A percentile compares a stretch with the other conserved stretches of the same genome.
phyloP scores from a whole-genome alignment of 495 filamentous ascomycete genomes.

The Rusavskia elegans region DNA sequence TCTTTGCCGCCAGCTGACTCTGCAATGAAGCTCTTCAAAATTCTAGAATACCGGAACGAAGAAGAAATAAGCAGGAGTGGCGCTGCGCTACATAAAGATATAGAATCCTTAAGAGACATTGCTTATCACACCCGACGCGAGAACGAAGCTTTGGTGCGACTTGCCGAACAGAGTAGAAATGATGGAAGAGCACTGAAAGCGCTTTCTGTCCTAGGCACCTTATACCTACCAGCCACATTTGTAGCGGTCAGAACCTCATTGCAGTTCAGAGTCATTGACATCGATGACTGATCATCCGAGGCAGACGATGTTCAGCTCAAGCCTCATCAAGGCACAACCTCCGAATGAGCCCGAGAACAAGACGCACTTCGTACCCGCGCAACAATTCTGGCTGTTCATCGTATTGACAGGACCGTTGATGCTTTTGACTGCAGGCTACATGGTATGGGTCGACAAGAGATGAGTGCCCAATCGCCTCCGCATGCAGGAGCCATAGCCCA shows the following conservation, averaged over 20 bases:
- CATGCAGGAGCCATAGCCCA: too few relatives aligned
- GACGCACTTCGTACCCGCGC: conserved; percentile 2
- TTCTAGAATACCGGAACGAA: conserved; percentile 5
- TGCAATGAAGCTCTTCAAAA: conserved; percentile 4
- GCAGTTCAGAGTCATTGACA: not conserved
- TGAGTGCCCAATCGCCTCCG: not conserved
- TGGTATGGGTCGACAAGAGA: conserved; percentile 4
- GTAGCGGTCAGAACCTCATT: not conserved
- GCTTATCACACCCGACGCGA: conserved; percentile 1
- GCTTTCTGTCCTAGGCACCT: conserved; percentile 1
- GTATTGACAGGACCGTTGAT: conserved; percentile 5
- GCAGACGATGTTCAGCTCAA: conserved; percentile 8
- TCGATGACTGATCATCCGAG: not conserved
- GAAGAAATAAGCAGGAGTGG: not conserved
- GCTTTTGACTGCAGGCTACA: conserved; percentile 1
- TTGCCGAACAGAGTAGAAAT: conserved; percentile 3
- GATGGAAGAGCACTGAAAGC: conserved; percentile 4
- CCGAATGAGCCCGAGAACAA: not conserved
- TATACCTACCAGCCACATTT: conserved; percentile 4
- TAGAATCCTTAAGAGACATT: conserved; percentile 3
- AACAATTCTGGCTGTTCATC: conserved; percentile 5
- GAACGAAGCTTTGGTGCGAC: not conserved
- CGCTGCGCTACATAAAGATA: conserved; percentile 1
- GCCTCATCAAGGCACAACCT: not conserved
- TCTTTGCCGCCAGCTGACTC: too few relatives aligned